Base-by-base conservation (phyloP, 1,139 yeast genomes). In the Candida glucosophila region DNA sequence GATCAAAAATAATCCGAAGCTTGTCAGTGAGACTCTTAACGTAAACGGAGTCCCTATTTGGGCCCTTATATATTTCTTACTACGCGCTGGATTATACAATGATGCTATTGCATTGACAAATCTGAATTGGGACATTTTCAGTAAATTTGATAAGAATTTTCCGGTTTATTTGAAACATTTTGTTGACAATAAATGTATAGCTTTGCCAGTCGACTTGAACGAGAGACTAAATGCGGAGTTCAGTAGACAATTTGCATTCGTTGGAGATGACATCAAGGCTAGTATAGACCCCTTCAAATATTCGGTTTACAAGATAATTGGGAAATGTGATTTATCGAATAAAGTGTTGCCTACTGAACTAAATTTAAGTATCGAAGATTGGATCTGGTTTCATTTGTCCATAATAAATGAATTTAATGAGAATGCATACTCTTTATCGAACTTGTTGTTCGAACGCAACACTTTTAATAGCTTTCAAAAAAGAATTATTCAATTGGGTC, bases 361-460 rank as follows among this genome's bases (percentile, higher is more conserved):
- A 25, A 76, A 88, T 22, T 56, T 77, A 23, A 82, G 93, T 33
- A 73, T 88, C 27, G 98, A 90, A 50, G 98, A 90, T 53, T 90
- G 98, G 98, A 54, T 88, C 29, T 90, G 98, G 99, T 73, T 82
- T 47, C 96, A 90, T 52, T 66, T 90, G 30, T 70, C 77, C 44
- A 63, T 88, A 17, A 73, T 81, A 11, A 73, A 77, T 32, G 92
- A 81, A 40, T 53, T 35, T 39, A 45, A 22, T 31, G 32, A 30
- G 12, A 39, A 37, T 20, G 43, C 49, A 15, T 53, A 53, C 9
- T 40, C 50, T 2, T 56, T 56, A 6, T 50, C 60, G 13, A 69
- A 63, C 30, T 69, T 79, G 24, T 61, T 74, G 6, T 78, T 73
- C 47, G 95, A 83, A 41, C 69, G 71, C 35, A 90, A 85, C 49